Percentiles rank a stretch among this genome's conserved stretches.
Evolutionary conservation across 208 protist species (phyloP).

Genomic region (Trypanosoma melophagium): DNA sequence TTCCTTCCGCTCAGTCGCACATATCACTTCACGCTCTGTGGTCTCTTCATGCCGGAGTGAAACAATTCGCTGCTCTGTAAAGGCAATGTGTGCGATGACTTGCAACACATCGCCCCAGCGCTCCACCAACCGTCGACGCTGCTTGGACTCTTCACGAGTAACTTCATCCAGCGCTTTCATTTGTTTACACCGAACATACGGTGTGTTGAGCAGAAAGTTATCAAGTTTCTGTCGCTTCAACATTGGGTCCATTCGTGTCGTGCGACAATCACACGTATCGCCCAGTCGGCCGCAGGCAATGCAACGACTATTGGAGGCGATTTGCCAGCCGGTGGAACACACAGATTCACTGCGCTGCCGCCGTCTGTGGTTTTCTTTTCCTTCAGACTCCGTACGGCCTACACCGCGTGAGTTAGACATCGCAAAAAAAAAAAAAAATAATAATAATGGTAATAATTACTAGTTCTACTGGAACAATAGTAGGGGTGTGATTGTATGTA

Average conservation of each 20-base stretch:
- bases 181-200: conserved; percentile 72
- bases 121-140: conserved; percentile 41
- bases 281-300: conserved; percentile 57
- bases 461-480: too few species aligned
- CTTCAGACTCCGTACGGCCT: not conserved
- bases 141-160: conserved; percentile 46
- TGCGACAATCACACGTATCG: conserved; percentile 40
- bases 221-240: conserved; percentile 57
- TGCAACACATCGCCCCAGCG: conserved; percentile 32
- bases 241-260: conserved; percentile 43
- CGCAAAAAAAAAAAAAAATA: too few species aligned
- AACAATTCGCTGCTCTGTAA: conserved; percentile 31
- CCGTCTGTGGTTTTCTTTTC: conserved; percentile 22
- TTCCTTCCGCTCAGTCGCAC: conserved; percentile 27
- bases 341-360: conserved; percentile 24
- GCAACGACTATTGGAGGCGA: conserved; percentile 69
- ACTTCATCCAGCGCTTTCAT: conserved; percentile 49
- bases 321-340: conserved; percentile 53
- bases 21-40: conserved; percentile 27
- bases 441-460: too few species aligned
- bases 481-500: too few species aligned
- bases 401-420: conserved; percentile 14
- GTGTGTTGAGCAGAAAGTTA: conserved; percentile 65
- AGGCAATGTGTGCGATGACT: conserved; percentile 21
- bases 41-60: conserved; percentile 25